Percentiles rank a stretch among this genome's conserved stretches.
These are phyloP conservation scores for Vigna unguiculata DNA, from an alignment of 306 rosid species.

Conservation along the genomic window DNA sequence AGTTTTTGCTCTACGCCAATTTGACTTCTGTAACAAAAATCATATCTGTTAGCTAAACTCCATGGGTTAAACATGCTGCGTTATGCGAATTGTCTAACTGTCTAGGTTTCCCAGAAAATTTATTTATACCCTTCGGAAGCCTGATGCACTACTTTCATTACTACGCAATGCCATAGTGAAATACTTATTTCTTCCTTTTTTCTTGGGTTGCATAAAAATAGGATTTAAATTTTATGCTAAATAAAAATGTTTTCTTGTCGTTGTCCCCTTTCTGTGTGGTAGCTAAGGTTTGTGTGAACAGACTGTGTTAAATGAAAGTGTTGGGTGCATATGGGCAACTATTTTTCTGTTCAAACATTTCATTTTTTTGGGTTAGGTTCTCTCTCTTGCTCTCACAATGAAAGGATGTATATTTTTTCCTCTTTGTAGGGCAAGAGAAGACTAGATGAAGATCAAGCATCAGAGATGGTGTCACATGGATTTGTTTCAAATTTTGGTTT, in stretches of 20 bases:
- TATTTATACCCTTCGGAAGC: background rate
- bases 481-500: conserved; percentile 57
- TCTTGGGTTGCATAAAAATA: background rate
- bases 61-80: background rate
- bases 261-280: background rate
- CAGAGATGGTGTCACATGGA: conserved; percentile 65
- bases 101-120: conserved; percentile 6
- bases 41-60: conserved; percentile 1
- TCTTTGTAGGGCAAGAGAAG: conserved; percentile 87
- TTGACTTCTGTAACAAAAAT: background rate
- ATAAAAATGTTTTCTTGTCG: background rate
- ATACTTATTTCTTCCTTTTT: background rate
- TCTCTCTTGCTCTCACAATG: conserved; percentile 62
- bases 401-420: conserved; percentile 68
- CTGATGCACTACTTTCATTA: background rate
- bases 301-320: background rate
- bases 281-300: conserved; percentile 5
- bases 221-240: background rate
- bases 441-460: conserved; percentile 85
- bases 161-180: background rate
- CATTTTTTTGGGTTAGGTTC: conserved; percentile 40
- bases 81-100: background rate
- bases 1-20: background rate
- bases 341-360: conserved; percentile 28
- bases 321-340: conserved; percentile 23